Conservation (phyloP, 805 yeast genomes). For the Ogataea zsoltii region DNA sequence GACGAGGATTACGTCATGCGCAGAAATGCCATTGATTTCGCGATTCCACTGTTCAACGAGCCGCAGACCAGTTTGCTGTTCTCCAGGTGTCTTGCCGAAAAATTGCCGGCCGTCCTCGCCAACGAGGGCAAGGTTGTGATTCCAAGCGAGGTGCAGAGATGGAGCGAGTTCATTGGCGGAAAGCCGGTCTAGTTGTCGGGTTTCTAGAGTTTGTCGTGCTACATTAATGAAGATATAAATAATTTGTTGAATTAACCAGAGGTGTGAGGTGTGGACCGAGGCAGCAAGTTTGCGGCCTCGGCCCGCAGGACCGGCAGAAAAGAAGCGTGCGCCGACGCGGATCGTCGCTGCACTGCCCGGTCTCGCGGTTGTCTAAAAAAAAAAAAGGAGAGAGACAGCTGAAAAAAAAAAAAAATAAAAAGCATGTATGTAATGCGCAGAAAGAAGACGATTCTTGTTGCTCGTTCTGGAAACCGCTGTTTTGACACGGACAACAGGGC, state of each 20-base stretch:
- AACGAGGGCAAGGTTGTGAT: constrained; percentile 51
- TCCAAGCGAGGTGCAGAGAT: constrained; percentile 86
- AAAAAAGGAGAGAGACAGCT: too few species aligned
- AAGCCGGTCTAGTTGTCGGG: constrained; percentile 83
- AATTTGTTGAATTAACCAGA: neutral
- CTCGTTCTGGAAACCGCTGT: too few species aligned
- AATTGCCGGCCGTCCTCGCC: constrained; percentile 59
- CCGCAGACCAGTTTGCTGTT: constrained; percentile 89
- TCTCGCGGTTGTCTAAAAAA: too few species aligned
- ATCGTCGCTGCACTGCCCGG: too few species aligned
- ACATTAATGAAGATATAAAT: neutral
- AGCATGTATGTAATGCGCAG: too few species aligned
- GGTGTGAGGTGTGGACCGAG: too few species aligned
- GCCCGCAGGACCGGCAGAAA: too few species aligned
- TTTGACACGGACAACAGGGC: too few species aligned
- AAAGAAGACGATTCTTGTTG: too few species aligned
- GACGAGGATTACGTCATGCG: constrained; percentile 98
- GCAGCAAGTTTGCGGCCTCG: neutral
- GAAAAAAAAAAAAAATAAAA: too few species aligned
- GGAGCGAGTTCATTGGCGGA: constrained; percentile 97
- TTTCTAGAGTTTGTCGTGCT: too few species aligned
- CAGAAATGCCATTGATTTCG: constrained; percentile 98
- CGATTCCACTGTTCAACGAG: constrained; percentile 93
- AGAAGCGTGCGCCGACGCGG: too few species aligned
- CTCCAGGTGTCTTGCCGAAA: constrained; percentile 76